Conservation (phyloP, 306 rosid species). For the Cyclanthera cordifolia region DNA sequence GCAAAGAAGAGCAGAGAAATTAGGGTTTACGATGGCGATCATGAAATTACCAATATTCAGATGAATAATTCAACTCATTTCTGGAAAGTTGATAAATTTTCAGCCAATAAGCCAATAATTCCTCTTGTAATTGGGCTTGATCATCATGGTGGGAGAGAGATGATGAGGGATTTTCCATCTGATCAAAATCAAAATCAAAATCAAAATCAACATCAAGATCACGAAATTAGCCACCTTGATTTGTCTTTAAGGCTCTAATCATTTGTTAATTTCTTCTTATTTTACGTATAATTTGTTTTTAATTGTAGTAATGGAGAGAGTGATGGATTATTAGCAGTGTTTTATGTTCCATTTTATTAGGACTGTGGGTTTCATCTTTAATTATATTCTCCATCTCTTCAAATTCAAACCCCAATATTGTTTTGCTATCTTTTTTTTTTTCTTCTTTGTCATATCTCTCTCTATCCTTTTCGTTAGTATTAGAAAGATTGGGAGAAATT, state of each 20-base stretch:
- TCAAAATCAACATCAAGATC: constrained; percentile 8
- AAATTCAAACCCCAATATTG: neutral
- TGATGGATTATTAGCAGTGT: neutral
- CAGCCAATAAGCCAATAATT: too few relatives aligned
- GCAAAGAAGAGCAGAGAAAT: constrained; percentile 79
- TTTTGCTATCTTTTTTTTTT: neutral
- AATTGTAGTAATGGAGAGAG: neutral
- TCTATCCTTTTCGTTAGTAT: too few relatives aligned
- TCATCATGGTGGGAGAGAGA: constrained; percentile 18
- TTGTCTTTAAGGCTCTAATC: constrained; percentile 68
- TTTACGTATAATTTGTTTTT: neutral
- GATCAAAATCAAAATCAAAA: too few relatives aligned
- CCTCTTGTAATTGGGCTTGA: neutral
- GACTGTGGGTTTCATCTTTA: neutral
- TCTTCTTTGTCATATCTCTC: too few relatives aligned
- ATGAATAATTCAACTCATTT: neutral
- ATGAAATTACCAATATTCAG: neutral
- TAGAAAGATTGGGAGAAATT: too few relatives aligned
- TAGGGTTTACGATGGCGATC: neutral
- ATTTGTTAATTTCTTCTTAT: neutral
- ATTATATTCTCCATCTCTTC: neutral
- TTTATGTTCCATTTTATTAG: neutral
- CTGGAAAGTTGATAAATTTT: constrained; percentile 4
- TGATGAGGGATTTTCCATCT: constrained; percentile 17
- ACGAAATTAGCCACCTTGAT: constrained; percentile 61